phyloP scores from a whole-genome alignment of 176 grass and related monocot species.

The Stipa capillata region DNA sequence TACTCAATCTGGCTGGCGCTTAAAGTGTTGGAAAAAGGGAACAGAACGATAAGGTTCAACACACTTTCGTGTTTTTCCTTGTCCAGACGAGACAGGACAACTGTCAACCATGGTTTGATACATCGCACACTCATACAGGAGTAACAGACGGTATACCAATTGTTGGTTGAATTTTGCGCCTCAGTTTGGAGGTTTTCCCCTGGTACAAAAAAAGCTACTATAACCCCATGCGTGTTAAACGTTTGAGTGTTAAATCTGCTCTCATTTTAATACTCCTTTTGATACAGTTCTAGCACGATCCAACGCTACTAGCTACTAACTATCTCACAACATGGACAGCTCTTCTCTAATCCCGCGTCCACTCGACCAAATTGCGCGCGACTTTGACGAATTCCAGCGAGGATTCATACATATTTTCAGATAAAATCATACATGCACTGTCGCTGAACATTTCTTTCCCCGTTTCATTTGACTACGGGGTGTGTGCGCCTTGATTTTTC shows the following conservation, averaged over 20 bases:
- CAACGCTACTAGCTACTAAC: neutral
- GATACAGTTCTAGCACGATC: neutral
- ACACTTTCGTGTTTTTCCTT: neutral
- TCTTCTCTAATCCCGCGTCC: neutral
- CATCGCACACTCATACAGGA: neutral
- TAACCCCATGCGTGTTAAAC: neutral
- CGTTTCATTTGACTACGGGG: slow-evolving; percentile 6
- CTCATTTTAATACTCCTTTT: neutral
- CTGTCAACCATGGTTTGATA: neutral
- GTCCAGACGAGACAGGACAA: neutral
- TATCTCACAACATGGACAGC: neutral
- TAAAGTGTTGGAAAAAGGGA: neutral
- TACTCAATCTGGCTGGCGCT: neutral
- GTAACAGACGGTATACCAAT: neutral
- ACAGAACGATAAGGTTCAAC: neutral
- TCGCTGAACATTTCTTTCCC: slow-evolving; percentile 9
- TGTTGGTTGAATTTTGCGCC: neutral
- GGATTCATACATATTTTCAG: neutral
- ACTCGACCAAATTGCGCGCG: neutral
- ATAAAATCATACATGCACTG: neutral
- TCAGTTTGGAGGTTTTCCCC: neutral
- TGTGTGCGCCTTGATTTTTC: neutral
- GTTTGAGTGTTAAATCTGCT: neutral
- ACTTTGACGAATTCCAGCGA: slow-evolving; percentile 16
- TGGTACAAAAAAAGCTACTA: neutral